Evolutionary conservation across 805 yeast genomes (phyloP), one percentile per base, ranked within the genome.

Genomic region (Cyberlindnera japonica): DNA sequence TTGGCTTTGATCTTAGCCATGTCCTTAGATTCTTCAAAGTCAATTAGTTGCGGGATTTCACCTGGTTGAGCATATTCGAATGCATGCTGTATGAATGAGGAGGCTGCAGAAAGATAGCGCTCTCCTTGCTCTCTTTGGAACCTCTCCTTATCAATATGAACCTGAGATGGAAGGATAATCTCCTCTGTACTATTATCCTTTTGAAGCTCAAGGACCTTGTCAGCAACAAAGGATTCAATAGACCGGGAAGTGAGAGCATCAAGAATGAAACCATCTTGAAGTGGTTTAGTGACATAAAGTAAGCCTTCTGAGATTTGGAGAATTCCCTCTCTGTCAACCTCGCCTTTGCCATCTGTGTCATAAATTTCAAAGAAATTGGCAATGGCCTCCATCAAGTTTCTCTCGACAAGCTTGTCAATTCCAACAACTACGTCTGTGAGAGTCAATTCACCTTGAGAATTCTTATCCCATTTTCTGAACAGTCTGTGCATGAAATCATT

Each of bases 61-160:
- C 70, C 74, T 2, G 93, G 85, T 48, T 78, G 84, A 0, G 96
- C 95, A 60, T 89, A 88, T 55, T 89, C 95, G 58, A 89, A 89
- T 0, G 95, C 88, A 44, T 95, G 68, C 59, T 86, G 87, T 33
- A 91, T 76, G 53, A 91, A 93, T 15, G 75, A 79, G 45, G 95
- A 83, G 4, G 95, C 93, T 0, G 96, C 91, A 2, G 87, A 75
- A 20, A 93, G 68, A 55, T 89, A 91, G 46, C 96, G 65, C 53
- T 82, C 89, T n/a, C 79, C 64, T 59, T 84, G 93, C 49, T 73
- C 78, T 32, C 69, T 67, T 48, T 74, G 79, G 55, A 81, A 75
- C 35, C 71, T 71, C 33, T 76, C 79, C 49, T 77, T 79, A 53
- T 84, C 84, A 35, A 83, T 75, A 21, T 72, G 67, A 11, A 81